Evolutionary conservation across 2,329 filamentous ascomycete species (phyloP).

Genomic region (Fusarium hainanense): DNA sequence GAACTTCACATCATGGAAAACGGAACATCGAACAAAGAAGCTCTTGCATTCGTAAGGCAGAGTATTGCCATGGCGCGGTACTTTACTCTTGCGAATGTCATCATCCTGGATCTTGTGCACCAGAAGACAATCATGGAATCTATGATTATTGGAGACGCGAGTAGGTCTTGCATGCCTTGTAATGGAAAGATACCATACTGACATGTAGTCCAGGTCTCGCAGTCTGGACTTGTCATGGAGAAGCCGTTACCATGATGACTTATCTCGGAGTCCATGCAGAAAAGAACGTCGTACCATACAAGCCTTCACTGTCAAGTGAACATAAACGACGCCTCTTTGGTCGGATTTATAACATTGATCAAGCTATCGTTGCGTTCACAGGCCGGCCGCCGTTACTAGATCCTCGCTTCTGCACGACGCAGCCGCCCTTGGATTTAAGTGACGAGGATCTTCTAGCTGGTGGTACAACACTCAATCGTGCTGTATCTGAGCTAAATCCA

Average conservation of each 20-base stretch:
- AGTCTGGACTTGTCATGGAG: background rate
- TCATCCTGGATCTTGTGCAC: conserved; percentile 2
- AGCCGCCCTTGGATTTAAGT: background rate
- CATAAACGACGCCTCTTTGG: background rate
- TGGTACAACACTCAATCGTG: background rate
- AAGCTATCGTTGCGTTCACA: conserved; percentile 7
- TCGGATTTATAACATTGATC: background rate
- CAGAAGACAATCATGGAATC: conserved; percentile 12
- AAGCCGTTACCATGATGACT: conserved; percentile 6
- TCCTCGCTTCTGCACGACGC: background rate
- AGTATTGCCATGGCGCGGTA: background rate
- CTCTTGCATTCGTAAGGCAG: background rate
- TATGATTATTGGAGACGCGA: conserved; percentile 1
- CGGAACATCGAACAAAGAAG: background rate
- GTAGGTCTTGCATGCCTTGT: accelerated
- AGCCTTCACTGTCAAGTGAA: background rate
- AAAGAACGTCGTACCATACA: background rate
- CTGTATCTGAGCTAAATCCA: background rate
- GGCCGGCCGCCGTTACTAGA: background rate
- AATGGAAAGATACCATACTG: accelerated
- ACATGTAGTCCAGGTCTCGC: background rate
- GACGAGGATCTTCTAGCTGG: conserved; percentile 9
- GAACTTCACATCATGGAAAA: background rate
- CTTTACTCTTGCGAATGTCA: background rate
- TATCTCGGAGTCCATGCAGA: conserved; percentile 8